Conservation (phyloP, 768 basidiomycete species). For the Strobilomyces echinocephalus region DNA sequence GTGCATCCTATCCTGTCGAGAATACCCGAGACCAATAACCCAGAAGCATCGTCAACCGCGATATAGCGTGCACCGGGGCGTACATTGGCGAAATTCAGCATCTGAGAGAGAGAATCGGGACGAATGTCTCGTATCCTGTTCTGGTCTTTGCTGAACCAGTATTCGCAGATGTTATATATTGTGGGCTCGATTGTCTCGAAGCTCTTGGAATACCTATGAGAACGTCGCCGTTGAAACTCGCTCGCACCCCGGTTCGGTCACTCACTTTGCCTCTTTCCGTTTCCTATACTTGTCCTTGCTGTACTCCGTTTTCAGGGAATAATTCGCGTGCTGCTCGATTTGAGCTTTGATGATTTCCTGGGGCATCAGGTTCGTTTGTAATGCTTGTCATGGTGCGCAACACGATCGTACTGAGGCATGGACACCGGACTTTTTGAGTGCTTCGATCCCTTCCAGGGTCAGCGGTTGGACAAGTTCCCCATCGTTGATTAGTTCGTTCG, state of each 20-base stretch:
- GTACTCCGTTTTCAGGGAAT: constrained; percentile 92
- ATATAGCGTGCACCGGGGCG: constrained; percentile 84
- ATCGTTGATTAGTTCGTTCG: constrained; percentile 93
- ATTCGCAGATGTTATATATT: constrained; percentile 79
- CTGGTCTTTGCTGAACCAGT: constrained; percentile 85
- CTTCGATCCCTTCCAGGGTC: constrained; percentile 77
- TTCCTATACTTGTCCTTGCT: constrained; percentile 98
- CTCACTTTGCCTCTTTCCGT: constrained; percentile 93
- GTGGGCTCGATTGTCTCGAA: constrained; percentile 89
- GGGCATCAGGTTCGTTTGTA: constrained; percentile 8
- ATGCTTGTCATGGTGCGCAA: background rate
- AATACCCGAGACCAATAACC: constrained; percentile 78
- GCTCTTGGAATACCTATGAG: constrained; percentile 71
- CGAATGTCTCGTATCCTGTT: constrained; percentile 78
- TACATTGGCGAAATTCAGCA: constrained; percentile 78
- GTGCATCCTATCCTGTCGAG: constrained; percentile 83
- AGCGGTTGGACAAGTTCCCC: constrained; percentile 79
- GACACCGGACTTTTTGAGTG: constrained; percentile 74
- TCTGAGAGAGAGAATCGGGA: constrained; percentile 82
- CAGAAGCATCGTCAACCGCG: constrained; percentile 89
- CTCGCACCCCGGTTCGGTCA: background rate
- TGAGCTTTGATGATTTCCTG: constrained; percentile 95
- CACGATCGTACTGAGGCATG: constrained; percentile 59
- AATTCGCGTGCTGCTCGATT: constrained; percentile 89
- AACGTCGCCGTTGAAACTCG: background rate